A percentile compares a stretch with the other conserved stretches of the same genome.
phyloP scores from a whole-genome alignment of 2,329 filamentous ascomycete genomes.

The Fusarium sp. region DNA sequence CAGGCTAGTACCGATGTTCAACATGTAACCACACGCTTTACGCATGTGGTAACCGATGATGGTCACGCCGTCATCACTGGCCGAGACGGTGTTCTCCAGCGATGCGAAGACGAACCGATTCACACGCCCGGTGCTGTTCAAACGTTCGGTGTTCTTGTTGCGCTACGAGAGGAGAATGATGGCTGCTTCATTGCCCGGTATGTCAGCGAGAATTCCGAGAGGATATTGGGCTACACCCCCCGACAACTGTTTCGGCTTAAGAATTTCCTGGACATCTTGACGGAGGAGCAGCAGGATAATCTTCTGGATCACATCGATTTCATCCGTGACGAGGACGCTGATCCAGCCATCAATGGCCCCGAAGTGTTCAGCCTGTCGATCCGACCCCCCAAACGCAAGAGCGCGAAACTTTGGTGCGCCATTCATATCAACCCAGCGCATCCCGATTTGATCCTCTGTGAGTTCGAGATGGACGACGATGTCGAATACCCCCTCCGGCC shows the following conservation, averaged over 20 bases:
- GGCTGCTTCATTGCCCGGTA: conserved; percentile 77
- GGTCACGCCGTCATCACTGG: conserved; percentile 89
- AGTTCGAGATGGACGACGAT: conserved; percentile 90
- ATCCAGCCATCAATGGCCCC: conserved; percentile 80
- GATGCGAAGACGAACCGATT: conserved; percentile 92
- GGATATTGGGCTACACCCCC: conserved; percentile 82
- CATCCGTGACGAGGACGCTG: conserved; percentile 83
- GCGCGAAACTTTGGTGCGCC: conserved; percentile 85
- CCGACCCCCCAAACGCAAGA: conserved; percentile 65
- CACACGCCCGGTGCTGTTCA: conserved; percentile 87
- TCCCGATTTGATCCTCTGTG: conserved; percentile 81
- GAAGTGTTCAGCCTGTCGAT: conserved; percentile 88
- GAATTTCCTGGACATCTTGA: conserved; percentile 86
- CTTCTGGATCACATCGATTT: conserved; percentile 90
- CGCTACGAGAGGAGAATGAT: conserved; percentile 76
- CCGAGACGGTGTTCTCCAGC: conserved; percentile 77
- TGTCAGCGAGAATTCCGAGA: conserved; percentile 83
- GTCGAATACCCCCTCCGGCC: conserved; percentile 75
- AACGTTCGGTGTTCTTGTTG: conserved; percentile 81
- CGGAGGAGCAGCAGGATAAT: conserved; percentile 86
- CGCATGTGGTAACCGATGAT: conserved; percentile 79
- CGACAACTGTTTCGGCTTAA: conserved; percentile 78
- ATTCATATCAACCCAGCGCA: conserved; percentile 80
- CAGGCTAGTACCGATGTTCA: conserved; percentile 51
- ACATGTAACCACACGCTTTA: conserved; percentile 80